Percentiles rank a stretch among this genome's conserved stretches.
phyloP scores from a whole-genome alignment of 2,329 filamentous ascomycete species.

The Nemania sp. region DNA sequence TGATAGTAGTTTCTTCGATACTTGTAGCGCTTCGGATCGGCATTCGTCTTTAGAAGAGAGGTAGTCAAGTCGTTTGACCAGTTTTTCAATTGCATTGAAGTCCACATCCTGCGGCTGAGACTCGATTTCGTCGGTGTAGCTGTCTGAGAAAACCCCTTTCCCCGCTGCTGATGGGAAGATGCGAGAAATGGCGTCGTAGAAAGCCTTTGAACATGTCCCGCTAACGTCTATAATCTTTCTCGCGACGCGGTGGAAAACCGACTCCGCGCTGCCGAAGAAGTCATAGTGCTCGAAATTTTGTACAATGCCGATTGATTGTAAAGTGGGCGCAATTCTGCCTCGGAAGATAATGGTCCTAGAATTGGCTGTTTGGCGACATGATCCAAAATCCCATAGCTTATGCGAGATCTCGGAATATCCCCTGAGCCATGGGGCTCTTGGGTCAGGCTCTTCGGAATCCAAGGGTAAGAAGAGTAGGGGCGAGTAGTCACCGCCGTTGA shows the following conservation, averaged over 20 bases:
- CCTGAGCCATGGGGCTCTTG: constrained; percentile 12
- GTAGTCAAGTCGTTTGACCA: constrained; percentile 5
- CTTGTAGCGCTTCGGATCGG: constrained; percentile 6
- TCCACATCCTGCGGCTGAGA: neutral
- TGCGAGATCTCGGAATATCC: constrained; percentile 15
- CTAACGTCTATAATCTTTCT: constrained; percentile 18
- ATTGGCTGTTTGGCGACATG: constrained; percentile 10
- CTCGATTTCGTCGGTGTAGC: neutral
- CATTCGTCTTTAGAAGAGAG: constrained; percentile 5
- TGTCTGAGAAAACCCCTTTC: constrained; percentile 8
- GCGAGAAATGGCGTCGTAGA: constrained; percentile 7
- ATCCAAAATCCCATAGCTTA: constrained; percentile 14
- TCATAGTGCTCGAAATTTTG: constrained; percentile 17
- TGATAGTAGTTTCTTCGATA: constrained; percentile 12
- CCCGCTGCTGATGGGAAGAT: constrained; percentile 13
- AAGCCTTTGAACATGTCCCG: constrained; percentile 2
- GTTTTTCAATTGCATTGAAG: neutral
- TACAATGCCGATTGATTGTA: constrained; percentile 12
- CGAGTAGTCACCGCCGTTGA: constrained; percentile 12
- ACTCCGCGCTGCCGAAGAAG: constrained; percentile 17
- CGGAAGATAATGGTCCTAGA: constrained; percentile 6
- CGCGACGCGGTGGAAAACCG: constrained; percentile 10
- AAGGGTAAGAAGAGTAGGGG: constrained; percentile 15
- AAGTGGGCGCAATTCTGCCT: constrained; percentile 9
- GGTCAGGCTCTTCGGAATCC: constrained; percentile 2